Evolutionary conservation across 2,329 filamentous ascomycete species (phyloP).

Genomic region (Fusarium ramigenum): DNA sequence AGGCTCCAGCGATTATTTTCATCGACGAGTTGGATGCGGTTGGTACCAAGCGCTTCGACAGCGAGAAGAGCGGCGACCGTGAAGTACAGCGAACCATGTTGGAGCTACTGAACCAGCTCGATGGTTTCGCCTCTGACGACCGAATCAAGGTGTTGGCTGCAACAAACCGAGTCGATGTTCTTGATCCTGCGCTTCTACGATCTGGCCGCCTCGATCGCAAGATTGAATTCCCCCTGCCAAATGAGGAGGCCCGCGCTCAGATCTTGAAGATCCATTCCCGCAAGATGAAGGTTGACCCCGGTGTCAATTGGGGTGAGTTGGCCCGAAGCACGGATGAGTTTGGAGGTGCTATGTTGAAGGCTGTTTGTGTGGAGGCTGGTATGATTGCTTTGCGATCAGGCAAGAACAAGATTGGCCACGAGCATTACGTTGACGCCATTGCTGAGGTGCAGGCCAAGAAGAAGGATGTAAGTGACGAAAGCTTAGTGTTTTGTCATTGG

Average conservation of each 20-base stretch:
- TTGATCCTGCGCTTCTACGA: conserved; percentile 89
- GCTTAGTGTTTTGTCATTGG: not conserved
- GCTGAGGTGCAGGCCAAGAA: conserved; percentile 95
- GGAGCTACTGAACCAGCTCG: conserved; percentile 97
- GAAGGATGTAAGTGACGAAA: conserved; percentile 75
- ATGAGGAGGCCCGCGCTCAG: conserved; percentile 96
- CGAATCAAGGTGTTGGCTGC: conserved; percentile 96
- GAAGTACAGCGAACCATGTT: conserved; percentile 99
- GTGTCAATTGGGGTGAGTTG: conserved; percentile 95
- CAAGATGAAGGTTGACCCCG: conserved; percentile 96
- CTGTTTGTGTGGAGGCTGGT: conserved; percentile 97
- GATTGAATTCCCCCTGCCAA: conserved; percentile 97
- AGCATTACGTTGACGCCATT: conserved; percentile 99
- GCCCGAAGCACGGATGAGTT: conserved; percentile 98
- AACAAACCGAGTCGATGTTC: conserved; percentile 92
- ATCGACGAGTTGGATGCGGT: conserved; percentile 98
- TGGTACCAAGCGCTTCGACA: conserved; percentile 99
- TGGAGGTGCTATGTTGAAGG: conserved; percentile 96
- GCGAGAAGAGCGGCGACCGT: conserved; percentile 95
- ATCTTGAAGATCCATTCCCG: conserved; percentile 97
- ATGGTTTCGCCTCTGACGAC: conserved; percentile 96
- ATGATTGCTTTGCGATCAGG: conserved; percentile 98
- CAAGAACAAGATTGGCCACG: conserved; percentile 95
- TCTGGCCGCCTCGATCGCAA: conserved; percentile 94
- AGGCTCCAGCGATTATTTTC: conserved; percentile 98